Conservation (phyloP, 768 basidiomycete species). For the Tricholoma furcatifolium region DNA sequence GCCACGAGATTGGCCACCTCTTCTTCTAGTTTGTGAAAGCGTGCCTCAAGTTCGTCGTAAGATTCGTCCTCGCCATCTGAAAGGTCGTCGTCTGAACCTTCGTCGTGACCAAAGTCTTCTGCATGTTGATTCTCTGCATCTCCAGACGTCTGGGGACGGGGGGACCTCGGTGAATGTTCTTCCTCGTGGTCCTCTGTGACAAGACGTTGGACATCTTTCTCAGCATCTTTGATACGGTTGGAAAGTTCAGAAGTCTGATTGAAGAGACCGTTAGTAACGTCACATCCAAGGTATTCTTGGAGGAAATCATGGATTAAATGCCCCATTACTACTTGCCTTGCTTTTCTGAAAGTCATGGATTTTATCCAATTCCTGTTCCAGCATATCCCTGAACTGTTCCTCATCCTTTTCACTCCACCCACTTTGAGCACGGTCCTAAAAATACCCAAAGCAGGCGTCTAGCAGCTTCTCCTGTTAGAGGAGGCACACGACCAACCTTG, state of each 20-base stretch:
- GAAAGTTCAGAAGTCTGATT: slow-evolving; percentile 78
- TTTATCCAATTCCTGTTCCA: slow-evolving; percentile 89
- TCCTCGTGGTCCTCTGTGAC: slow-evolving; percentile 54
- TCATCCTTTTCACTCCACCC: slow-evolving; percentile 82
- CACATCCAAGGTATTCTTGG: background rate
- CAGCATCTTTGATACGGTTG: slow-evolving; percentile 77
- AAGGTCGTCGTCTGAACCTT: slow-evolving; percentile 70
- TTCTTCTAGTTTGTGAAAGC: slow-evolving; percentile 86
- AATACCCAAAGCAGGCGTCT: slow-evolving; percentile 3
- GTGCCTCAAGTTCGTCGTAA: slow-evolving; percentile 77
- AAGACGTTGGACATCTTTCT: slow-evolving; percentile 75
- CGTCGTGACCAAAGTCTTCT: slow-evolving; percentile 52
- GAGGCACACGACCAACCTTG: slow-evolving; percentile 48
- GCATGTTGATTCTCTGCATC: slow-evolving; percentile 62
- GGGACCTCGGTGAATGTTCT: slow-evolving; percentile 13
- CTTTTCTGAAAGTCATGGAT: slow-evolving; percentile 90
- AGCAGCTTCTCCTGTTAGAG: background rate
- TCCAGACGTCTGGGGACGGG: slow-evolving; percentile 17
- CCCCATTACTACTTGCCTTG: slow-evolving; percentile 55
- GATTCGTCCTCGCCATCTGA: slow-evolving; percentile 48
- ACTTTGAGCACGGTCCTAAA: slow-evolving; percentile 40
- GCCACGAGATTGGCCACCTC: slow-evolving; percentile 95
- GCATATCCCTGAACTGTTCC: slow-evolving; percentile 71
- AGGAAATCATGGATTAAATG: background rate
- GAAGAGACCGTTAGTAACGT: background rate